A percentile compares a stretch with the other conserved stretches of the same genome.
These are phyloP conservation scores for Mimosa pudica DNA, from an alignment of 306 rosid species.

Conservation along the genomic window DNA sequence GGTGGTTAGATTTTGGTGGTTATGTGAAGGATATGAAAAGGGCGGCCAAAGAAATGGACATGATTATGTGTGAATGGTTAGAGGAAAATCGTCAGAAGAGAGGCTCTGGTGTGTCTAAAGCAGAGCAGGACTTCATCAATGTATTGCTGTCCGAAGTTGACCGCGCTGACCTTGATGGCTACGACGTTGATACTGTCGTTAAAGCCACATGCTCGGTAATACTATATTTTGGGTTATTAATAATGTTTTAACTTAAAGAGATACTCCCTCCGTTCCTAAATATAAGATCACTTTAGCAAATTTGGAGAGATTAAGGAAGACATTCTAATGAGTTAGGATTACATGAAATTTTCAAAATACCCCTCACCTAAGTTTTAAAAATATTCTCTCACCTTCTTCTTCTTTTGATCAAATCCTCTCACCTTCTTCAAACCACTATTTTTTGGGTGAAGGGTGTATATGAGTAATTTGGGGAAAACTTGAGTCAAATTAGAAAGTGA, in stretches of 20 bases:
- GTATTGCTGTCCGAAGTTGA: slow-evolving; percentile 30
- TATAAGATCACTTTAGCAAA: not conserved
- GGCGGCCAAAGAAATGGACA: slow-evolving; percentile 40
- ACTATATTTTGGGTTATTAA: not conserved
- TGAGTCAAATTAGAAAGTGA: too few species aligned
- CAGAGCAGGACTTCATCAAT: slow-evolving; percentile 49
- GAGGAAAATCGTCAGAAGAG: slow-evolving; percentile 49
- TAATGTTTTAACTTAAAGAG: too few species aligned
- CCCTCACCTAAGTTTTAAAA: too few species aligned
- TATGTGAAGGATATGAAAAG: slow-evolving; percentile 45
- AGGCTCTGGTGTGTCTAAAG: not conserved
- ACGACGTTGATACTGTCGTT: slow-evolving; percentile 43
- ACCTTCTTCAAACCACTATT: too few species aligned
- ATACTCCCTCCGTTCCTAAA: too few species aligned
- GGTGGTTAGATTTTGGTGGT: slow-evolving; percentile 62
- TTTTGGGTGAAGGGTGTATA: too few species aligned
- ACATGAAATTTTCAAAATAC: too few species aligned
- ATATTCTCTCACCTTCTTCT: too few species aligned
- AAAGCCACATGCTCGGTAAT: slow-evolving; percentile 60
- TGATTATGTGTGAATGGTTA: slow-evolving; percentile 37
- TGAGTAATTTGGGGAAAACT: too few species aligned
- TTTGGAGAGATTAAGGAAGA: not conserved
- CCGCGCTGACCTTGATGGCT: slow-evolving; percentile 27
- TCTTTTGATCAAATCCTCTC: too few species aligned
- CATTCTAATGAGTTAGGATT: too few species aligned